These are phyloP conservation scores for carrot (Daucus carota) DNA, from an alignment of 129 eudicot species.

Conservation along the genomic window DH1_v3.0 NC_030387.2:25220501-25221000, in stretches of 20 bases:
- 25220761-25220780: slow-evolving; percentile 14
- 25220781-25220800: not conserved
- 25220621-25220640: not conserved
- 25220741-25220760: not conserved
- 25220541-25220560: slow-evolving; percentile 10
- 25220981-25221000: slow-evolving; percentile 9
- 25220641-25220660: not conserved
- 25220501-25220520: not conserved
- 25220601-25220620: not conserved
- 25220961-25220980: slow-evolving; percentile 2
- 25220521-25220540: not conserved
- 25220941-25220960: not conserved
- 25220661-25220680: not conserved
- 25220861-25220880: not conserved
- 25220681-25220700: slow-evolving; percentile 1
- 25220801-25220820: slow-evolving; percentile 10
- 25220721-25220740: not conserved
- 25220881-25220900: not conserved
- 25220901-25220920: not conserved
- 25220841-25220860: slow-evolving; percentile 12
- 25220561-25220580: not conserved
- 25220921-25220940: not conserved
- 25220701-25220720: slow-evolving; percentile 10
- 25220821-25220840: slow-evolving; percentile 1
- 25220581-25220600: not conserved